Evolutionary conservation across 2,329 filamentous ascomycete species (phyloP).

Genomic region (Aureobasidium subglaciale): DNA sequence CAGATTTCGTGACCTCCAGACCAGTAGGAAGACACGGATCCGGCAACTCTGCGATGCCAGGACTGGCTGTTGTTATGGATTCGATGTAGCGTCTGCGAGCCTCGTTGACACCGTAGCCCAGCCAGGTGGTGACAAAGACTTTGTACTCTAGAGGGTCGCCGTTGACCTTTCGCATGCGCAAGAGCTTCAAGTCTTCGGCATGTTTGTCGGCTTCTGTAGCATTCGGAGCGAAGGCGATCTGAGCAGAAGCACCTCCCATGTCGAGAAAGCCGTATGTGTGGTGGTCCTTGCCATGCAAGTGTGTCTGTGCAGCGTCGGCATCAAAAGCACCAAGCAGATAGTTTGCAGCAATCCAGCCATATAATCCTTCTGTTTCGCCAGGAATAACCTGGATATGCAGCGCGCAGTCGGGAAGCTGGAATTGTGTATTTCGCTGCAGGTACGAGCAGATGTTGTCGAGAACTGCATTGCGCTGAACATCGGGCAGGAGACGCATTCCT

Average conservation of each 20-base stretch:
- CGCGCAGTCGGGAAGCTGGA: conserved; percentile 82
- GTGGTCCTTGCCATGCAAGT: conserved; percentile 78
- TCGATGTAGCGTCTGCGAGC: conserved; percentile 81
- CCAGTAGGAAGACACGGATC: conserved; percentile 87
- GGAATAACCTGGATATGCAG: conserved; percentile 89
- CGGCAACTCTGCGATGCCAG: conserved; percentile 64
- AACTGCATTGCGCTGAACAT: conserved; percentile 63
- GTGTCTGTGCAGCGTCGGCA: conserved; percentile 61
- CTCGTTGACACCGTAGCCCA: conserved; percentile 95
- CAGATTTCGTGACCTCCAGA: conserved; percentile 65
- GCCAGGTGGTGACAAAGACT: conserved; percentile 93
- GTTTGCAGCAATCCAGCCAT: conserved; percentile 96
- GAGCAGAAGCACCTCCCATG: conserved; percentile 95
- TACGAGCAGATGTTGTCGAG: conserved; percentile 77
- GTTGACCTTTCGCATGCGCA: conserved; percentile 77
- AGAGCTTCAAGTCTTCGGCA: conserved; percentile 76
- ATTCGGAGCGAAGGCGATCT: conserved; percentile 97
- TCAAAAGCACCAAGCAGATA: conserved; percentile 92
- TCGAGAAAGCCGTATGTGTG: conserved; percentile 96
- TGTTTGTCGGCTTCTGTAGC: conserved; percentile 83
- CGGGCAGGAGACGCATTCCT: conserved; percentile 80
- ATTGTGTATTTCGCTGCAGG: conserved; percentile 66
- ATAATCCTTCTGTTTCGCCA: conserved; percentile 90
- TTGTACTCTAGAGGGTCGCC: conserved; percentile 72
- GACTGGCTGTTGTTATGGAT: conserved; percentile 60